Percentiles rank a stretch among this genome's conserved stretches.
phyloP scores from a whole-genome alignment of 73 alveolate genomes.

The Paraurostyla sp. region DNA sequence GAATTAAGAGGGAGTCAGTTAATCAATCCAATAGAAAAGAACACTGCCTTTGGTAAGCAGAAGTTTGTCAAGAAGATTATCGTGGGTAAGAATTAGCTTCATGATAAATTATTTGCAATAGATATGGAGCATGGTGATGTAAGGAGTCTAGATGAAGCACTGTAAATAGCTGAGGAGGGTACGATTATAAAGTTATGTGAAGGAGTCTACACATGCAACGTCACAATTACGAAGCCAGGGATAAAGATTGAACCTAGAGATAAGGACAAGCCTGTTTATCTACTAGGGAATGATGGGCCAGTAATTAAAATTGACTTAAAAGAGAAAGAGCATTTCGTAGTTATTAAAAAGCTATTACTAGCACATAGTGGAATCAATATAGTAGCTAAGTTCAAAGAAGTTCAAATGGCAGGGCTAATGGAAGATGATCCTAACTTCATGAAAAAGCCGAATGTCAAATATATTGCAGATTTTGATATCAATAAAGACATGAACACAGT shows the following conservation, averaged over 20 bases:
- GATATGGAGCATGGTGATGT: conserved; percentile 77
- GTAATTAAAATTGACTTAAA: conserved; percentile 57
- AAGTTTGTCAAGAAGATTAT: conserved; percentile 52
- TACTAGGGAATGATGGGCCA: conserved; percentile 73
- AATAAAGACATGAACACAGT: conserved; percentile 69
- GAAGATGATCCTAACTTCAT: not conserved
- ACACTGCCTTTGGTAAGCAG: conserved; percentile 2
- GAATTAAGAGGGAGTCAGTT: too few species aligned
- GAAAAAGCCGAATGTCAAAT: conserved; percentile 61
- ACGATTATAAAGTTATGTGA: conserved; percentile 70
- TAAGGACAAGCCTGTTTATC: conserved; percentile 70
- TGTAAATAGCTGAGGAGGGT: conserved; percentile 82
- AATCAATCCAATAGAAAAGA: not conserved
- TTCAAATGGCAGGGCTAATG: not conserved
- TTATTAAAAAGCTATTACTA: conserved; percentile 53
- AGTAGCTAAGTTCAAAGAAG: conserved; percentile 53
- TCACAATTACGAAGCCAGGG: conserved; percentile 46
- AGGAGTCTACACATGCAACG: conserved; percentile 57
- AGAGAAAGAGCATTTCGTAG: conserved; percentile 29
- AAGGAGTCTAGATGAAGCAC: conserved; percentile 78
- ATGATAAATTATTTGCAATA: not conserved
- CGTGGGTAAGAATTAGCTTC: conserved; percentile 29
- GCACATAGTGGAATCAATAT: conserved; percentile 72
- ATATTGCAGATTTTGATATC: conserved; percentile 52
- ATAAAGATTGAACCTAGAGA: conserved; percentile 68